These are phyloP conservation scores for Physcomitrellopsis africana DNA, from an alignment of 225 moss, liverwort and hornwort species.

Conservation along the genomic window DNA sequence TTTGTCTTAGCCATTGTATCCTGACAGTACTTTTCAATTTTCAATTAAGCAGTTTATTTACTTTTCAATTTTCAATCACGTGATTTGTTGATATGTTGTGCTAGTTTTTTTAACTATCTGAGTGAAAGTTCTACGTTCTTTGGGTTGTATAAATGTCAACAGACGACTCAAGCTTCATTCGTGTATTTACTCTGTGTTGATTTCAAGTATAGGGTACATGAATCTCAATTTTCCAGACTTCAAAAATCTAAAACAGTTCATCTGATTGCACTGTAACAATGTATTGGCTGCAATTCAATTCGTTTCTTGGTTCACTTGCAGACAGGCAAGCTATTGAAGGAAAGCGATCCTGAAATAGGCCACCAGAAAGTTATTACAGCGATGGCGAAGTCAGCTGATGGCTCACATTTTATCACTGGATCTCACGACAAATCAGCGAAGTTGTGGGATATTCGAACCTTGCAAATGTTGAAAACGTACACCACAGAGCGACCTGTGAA, in stretches of 20 bases:
- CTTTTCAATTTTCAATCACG: no score
- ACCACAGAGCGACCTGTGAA: slow-evolving; percentile 89
- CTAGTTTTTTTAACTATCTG: background rate
- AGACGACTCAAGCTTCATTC: background rate
- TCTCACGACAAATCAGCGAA: slow-evolving; percentile 91
- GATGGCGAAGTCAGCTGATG: slow-evolving; percentile 82
- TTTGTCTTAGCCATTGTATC: slow-evolving; percentile 30
- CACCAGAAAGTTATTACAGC: slow-evolving; percentile 85
- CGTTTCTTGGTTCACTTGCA: slow-evolving; percentile 30
- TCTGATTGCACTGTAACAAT: background rate
- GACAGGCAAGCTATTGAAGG: slow-evolving; percentile 85
- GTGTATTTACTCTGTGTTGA: background rate
- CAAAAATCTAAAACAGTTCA: no score
- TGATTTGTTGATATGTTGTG: background rate
- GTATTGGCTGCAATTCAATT: background rate
- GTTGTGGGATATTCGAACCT: slow-evolving; percentile 88
- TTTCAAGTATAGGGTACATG: no score
- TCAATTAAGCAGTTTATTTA: background rate
- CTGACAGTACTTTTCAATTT: background rate
- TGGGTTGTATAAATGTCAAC: no score
- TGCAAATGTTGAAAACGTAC: slow-evolving; percentile 83
- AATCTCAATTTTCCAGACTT: no score
- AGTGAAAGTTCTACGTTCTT: background rate
- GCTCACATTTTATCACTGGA: slow-evolving; percentile 89
- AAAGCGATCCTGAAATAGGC: slow-evolving; percentile 78